phyloP scores from a whole-genome alignment of 768 basidiomycete species.

The Naematelia encephala region DNA sequence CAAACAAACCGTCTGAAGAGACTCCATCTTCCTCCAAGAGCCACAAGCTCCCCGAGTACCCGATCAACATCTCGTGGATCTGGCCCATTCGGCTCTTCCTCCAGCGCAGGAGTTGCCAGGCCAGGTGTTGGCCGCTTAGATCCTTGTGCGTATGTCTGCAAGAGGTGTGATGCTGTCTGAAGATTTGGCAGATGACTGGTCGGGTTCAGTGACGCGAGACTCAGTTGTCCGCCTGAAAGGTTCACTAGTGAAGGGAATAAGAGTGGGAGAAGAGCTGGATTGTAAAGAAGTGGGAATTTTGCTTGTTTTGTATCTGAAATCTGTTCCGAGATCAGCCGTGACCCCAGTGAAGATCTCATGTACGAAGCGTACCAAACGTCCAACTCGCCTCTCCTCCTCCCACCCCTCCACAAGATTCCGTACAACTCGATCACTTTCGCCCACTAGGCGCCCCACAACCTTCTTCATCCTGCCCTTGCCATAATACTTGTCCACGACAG shows the following conservation, averaged over 20 bases:
- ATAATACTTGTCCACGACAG: constrained; percentile 97
- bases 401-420: constrained; percentile 72
- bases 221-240: constrained; percentile 24
- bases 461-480: constrained; percentile 79
- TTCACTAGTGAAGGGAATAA: constrained; percentile 35
- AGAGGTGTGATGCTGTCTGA: constrained; percentile 36
- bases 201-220: constrained; percentile 32
- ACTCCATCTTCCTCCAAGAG: constrained; percentile 88
- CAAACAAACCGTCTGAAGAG: constrained; percentile 82
- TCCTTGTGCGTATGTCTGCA: constrained; percentile 47
- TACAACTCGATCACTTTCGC: constrained; percentile 83
- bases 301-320: constrained; percentile 51
- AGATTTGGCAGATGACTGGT: constrained; percentile 40
- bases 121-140: constrained; percentile 14
- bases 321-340: constrained; percentile 19
- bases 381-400: constrained; percentile 84
- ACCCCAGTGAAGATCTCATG: no score
- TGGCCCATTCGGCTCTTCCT: constrained; percentile 55
- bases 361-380: constrained; percentile 55
- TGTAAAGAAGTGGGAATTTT: constrained; percentile 37
- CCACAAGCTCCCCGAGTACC: constrained; percentile 77
- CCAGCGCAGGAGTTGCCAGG: constrained; percentile 8
- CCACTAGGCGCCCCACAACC: constrained; percentile 68
- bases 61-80: constrained; percentile 92
- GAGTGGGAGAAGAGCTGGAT: constrained; percentile 38